phyloP scores from a whole-genome alignment of 1,284 basidiomycete species.

The Blastosporella zonata region DNA sequence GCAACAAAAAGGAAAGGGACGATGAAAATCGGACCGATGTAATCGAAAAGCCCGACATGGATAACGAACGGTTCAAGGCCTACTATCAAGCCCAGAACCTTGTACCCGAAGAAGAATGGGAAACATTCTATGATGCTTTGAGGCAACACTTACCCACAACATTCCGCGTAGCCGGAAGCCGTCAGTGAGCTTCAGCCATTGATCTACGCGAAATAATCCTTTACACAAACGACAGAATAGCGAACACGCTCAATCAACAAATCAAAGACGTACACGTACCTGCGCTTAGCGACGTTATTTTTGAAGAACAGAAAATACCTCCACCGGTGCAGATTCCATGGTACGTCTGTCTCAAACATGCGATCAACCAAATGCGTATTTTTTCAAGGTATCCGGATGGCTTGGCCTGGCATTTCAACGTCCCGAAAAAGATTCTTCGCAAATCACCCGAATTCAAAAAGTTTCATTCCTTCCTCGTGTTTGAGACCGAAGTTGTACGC shows the following conservation, averaged over 20 bases:
- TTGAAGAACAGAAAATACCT: conserved; percentile 74
- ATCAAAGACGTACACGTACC: conserved; percentile 82
- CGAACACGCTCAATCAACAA: conserved; percentile 67
- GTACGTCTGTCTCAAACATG: conserved; percentile 37
- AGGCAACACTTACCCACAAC: conserved; percentile 86
- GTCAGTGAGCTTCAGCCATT: conserved; percentile 58
- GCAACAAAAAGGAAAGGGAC: conserved; percentile 7
- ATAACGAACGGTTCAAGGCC: conserved; percentile 67
- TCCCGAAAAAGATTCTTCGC: conserved; percentile 86
- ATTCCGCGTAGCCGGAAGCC: conserved; percentile 88
- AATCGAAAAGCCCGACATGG: conserved; percentile 60
- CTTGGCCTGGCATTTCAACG: conserved; percentile 94
- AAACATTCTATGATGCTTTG: conserved; percentile 66
- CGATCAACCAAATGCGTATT: conserved; percentile 1
- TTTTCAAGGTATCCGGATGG: conserved; percentile 83
- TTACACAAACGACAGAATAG: conserved; percentile 47
- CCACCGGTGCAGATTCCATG: conserved; percentile 88
- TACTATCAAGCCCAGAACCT: conserved; percentile 82
- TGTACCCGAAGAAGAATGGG: conserved; percentile 77
- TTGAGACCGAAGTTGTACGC: conserved; percentile 93
- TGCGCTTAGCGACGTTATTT: conserved; percentile 67
- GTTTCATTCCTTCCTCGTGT: conserved; percentile 96
- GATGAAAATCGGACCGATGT: conserved; percentile 37
- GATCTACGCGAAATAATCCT: not conserved
- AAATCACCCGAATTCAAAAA: conserved; percentile 93